phyloP scores from a whole-genome alignment of 2,329 filamentous ascomycete species.

The Teratosphaeria destructans region DNA sequence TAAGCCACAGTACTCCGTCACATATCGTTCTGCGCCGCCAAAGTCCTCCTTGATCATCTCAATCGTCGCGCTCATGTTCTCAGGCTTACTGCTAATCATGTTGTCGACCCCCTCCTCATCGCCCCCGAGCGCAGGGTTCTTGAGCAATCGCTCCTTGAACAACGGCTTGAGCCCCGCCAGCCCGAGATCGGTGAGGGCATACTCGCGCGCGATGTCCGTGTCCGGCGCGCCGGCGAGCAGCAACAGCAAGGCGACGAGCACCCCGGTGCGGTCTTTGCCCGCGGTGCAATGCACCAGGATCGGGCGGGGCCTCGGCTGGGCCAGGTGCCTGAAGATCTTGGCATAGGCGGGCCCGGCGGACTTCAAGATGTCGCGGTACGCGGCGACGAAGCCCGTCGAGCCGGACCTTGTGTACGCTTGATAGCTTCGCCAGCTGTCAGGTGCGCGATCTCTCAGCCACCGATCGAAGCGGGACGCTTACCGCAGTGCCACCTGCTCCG shows the following conservation, averaged over 20 bases:
- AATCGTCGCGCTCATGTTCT: conserved; percentile 43
- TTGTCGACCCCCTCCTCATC: conserved; percentile 35
- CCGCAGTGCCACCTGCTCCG: conserved; percentile 51
- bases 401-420: conserved; percentile 49
- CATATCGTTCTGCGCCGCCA: conserved; percentile 55
- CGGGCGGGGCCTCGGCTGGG: conserved; percentile 33
- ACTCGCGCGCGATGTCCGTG: conserved; percentile 54
- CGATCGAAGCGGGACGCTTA: neutral
- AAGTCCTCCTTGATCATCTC: conserved; percentile 49
- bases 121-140: conserved; percentile 40
- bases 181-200: conserved; percentile 55
- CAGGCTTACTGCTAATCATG: conserved; percentile 35
- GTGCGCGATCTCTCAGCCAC: neutral
- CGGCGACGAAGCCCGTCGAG: conserved; percentile 49
- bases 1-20: conserved; percentile 49
- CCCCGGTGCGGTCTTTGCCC: conserved; percentile 67
- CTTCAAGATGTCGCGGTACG: conserved; percentile 52
- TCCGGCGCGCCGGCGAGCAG: conserved; percentile 52
- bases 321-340: conserved; percentile 53
- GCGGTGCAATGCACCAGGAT: conserved; percentile 64
- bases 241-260: conserved; percentile 57
- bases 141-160: conserved; percentile 43
- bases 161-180: conserved; percentile 36
- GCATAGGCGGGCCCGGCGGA: conserved; percentile 44
- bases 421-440: conserved; percentile 26